These are phyloP conservation scores for Gracilaria gracilis DNA, from an alignment of 23 red algal genomes.

Conservation along the genomic window DNA sequence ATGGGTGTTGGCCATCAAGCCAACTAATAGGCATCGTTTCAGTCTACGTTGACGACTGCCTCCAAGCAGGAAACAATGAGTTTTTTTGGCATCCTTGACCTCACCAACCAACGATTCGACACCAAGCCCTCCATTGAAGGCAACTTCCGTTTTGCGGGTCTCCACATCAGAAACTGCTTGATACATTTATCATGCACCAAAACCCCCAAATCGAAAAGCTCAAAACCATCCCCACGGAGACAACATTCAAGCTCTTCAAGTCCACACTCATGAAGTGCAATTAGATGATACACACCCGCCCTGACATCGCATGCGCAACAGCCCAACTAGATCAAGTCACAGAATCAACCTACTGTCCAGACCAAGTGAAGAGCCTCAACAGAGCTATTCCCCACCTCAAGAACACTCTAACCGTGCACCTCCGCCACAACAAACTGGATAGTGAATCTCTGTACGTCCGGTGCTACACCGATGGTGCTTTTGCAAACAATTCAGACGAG, in stretches of 20 bases:
- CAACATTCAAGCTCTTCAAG: not conserved
- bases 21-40: not conserved
- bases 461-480: slow-evolving; percentile 5
- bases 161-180: not conserved
- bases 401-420: not conserved
- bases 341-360: too few species aligned
- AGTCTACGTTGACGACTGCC: not conserved
- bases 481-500: slow-evolving; percentile 4
- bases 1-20: not conserved
- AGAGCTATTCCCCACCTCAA: not conserved
- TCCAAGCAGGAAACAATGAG: not conserved
- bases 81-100: not conserved
- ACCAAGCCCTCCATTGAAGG: not conserved
- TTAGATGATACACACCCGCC: slow-evolving; percentile 14
- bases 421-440: not conserved
- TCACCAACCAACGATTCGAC: not conserved
- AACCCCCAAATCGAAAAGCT: not conserved
- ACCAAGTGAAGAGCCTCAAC: too few species aligned
- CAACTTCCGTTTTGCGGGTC: not conserved
- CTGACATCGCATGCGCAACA: not conserved
- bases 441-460: not conserved
- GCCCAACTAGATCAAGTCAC: not conserved
- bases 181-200: not conserved
- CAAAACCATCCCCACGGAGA: not conserved
- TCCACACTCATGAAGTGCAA: not conserved